These are phyloP conservation scores for Pleurotus salmoneostramineus DNA, from an alignment of 768 basidiomycete genomes.

Conservation along the genomic window DNA sequence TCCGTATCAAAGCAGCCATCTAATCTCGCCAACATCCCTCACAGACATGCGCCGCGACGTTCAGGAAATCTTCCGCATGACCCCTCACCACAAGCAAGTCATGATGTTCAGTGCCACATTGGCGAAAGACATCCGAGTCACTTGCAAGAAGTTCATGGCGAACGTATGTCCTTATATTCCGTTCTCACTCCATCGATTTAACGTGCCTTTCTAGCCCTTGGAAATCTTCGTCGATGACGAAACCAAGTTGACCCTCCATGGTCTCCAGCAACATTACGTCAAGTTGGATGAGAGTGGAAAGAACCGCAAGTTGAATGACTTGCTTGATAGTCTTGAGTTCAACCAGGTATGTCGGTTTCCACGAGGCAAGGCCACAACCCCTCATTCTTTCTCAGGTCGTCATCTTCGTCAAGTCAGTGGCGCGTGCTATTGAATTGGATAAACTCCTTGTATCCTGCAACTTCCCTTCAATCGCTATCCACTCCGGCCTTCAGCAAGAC, in stretches of 20 bases:
- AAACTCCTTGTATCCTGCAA: constrained; percentile 95
- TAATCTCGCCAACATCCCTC: constrained; percentile 64
- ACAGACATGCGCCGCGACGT: constrained; percentile 99
- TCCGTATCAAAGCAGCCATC: constrained; percentile 49
- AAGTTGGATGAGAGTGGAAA: constrained; percentile 94
- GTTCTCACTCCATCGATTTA: not conserved
- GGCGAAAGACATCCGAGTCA: constrained; percentile 93
- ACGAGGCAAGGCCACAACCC: not conserved
- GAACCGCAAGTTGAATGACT: constrained; percentile 95
- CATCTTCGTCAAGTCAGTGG: constrained; percentile 98
- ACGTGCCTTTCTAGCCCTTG: constrained; percentile 62
- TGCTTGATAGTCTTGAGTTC: constrained; percentile 95
- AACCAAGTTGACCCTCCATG: constrained; percentile 96
- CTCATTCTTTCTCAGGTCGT: constrained; percentile 66
- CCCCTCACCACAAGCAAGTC: constrained; percentile 99
- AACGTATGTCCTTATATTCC: constrained; percentile 59
- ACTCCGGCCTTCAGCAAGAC: constrained; percentile 91
- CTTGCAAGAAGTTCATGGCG: constrained; percentile 99
- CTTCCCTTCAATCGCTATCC: constrained; percentile 97
- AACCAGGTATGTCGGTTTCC: constrained; percentile 67
- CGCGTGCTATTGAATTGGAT: constrained; percentile 94
- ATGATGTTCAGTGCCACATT: constrained; percentile 99
- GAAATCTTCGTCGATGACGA: constrained; percentile 99
- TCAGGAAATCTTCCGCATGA: constrained; percentile 99
- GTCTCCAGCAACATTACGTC: constrained; percentile 97